phyloP scores from a whole-genome alignment of 2,329 filamentous ascomycete genomes.

The Ophiostoma ips region DNA sequence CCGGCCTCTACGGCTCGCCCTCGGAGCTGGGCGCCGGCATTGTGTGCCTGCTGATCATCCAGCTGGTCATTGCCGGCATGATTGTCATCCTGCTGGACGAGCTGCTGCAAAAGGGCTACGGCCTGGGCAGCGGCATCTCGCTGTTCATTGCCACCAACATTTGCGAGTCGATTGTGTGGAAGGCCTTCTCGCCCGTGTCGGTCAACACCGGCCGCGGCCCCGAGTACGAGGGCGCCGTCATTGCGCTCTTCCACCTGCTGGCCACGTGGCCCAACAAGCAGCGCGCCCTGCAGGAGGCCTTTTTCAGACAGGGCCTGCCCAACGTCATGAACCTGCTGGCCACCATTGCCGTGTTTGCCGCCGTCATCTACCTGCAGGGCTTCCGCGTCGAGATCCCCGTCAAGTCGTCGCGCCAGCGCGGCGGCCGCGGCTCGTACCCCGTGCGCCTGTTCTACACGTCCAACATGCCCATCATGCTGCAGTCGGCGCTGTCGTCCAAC shows the following conservation, averaged over 20 bases:
- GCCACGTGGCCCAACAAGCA: conserved; percentile 99
- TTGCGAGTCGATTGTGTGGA: conserved; percentile 99
- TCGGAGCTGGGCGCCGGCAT: conserved; percentile 95
- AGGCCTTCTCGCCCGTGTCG: conserved; percentile 97
- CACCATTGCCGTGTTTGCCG: conserved; percentile 83
- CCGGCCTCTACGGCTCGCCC: conserved; percentile 91
- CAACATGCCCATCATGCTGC: conserved; percentile 99
- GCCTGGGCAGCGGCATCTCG: conserved; percentile 94
- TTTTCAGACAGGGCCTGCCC: conserved; percentile 97
- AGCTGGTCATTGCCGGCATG: conserved; percentile 92
- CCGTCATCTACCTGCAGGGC: conserved; percentile 97
- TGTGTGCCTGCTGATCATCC: conserved; percentile 94
- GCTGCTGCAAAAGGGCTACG: conserved; percentile 98
- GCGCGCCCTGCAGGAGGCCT: conserved; percentile 92
- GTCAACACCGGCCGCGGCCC: conserved; percentile 99
- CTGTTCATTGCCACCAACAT: conserved; percentile 99
- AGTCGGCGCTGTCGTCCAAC: conserved; percentile 96
- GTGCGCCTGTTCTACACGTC: conserved; percentile 99
- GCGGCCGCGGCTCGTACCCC: conserved; percentile 94
- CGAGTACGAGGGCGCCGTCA: conserved; percentile 97
- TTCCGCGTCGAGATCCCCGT: conserved; percentile 99
- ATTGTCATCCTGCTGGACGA: conserved; percentile 99
- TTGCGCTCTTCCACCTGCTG: conserved; percentile 93
- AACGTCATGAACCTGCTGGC: conserved; percentile 98
- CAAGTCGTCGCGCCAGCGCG: conserved; percentile 98